phyloP scores from a whole-genome alignment of 202 grass and related monocot species.

The Zizania palustris region DNA sequence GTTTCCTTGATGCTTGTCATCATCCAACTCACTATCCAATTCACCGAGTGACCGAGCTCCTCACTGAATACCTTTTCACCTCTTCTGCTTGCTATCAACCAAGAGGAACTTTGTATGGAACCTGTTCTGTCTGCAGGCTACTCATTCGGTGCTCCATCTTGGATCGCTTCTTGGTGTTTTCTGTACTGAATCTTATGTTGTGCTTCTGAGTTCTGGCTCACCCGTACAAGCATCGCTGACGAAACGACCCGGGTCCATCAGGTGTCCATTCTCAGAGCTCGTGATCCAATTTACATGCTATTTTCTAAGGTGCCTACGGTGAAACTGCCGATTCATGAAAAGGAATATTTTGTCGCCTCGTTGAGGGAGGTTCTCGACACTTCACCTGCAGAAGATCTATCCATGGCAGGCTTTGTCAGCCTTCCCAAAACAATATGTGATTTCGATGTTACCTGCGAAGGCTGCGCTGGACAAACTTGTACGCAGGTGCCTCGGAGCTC shows the following conservation, averaged over 20 bases:
- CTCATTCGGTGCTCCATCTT: not conserved
- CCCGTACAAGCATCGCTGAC: not conserved
- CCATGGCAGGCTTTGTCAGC: too few relatives aligned
- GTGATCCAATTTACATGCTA: not conserved
- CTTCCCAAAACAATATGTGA: too few relatives aligned
- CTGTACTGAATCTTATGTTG: not conserved
- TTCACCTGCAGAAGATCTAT: too few relatives aligned
- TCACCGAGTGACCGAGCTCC: not conserved
- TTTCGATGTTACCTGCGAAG: too few relatives aligned
- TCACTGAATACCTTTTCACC: not conserved
- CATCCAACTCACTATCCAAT: not conserved
- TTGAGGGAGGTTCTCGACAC: not conserved
- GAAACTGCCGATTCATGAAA: not conserved
- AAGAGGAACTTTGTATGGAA: not conserved
- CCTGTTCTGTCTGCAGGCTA: fast-evolving
- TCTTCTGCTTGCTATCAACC: not conserved
- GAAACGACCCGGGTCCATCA: not conserved
- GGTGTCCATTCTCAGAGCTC: not conserved
- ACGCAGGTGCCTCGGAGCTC: constrained; percentile 43
- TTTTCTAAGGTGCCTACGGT: not conserved
- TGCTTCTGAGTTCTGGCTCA: too few relatives aligned
- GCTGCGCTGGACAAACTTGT: too few relatives aligned
- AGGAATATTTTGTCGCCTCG: not conserved
- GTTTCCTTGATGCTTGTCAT: not conserved
- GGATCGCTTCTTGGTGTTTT: not conserved